Base-by-base conservation (phyloP, 1,284 basidiomycete genomes). In the Cutaneotrichosporon sp. region DNA sequence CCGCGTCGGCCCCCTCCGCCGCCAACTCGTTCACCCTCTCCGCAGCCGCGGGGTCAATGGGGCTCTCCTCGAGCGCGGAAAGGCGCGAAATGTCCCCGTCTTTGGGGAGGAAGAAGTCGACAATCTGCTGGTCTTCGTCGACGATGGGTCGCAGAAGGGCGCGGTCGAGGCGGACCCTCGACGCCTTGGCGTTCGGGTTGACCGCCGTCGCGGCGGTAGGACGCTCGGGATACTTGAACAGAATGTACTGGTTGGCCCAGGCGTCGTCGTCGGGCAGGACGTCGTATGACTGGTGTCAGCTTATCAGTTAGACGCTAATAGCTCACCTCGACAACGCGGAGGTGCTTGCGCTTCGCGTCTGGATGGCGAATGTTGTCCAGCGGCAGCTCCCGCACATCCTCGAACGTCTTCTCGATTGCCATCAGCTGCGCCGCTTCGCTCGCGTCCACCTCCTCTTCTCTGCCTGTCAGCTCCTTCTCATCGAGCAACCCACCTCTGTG, bases 221-320 rank as follows among this genome's bases (percentile, higher is more conserved):
- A 19, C 90, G 79, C 68, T 96, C 91, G 11, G 85, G 85, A 68
- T 92, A 96, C 59, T 85, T 79, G 78, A 94, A 87, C 54, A 94
- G 71, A 64, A 91, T 88, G 69, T 92, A 93, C 55, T 86, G 83
- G 68, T 91, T 93, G 42, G 87, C 82, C 88, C 90, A 96, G 24
- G 90, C 84, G 49, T 88, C 85, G 3, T 81, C 80, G 66, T 96
- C 90, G 0, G 92, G 92, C 24, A 93, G 79, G 51, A 96, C 77
- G 63, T 92, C 87, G 72, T 85, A 94, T 5, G 84, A 63, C 71
- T 41, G 24, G 24, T 22, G 38, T 41, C 20, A 41, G 24, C 38
- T 22, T 12, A 1, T 12, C 20, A 19, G 6, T 14, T 11, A n/a
- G 22, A 4, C 7, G 20, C 10, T 7, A 2, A 16, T 17, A 25